Conservation (phyloP, 768 basidiomycete species). For the Dioszegia crocea region DNA sequence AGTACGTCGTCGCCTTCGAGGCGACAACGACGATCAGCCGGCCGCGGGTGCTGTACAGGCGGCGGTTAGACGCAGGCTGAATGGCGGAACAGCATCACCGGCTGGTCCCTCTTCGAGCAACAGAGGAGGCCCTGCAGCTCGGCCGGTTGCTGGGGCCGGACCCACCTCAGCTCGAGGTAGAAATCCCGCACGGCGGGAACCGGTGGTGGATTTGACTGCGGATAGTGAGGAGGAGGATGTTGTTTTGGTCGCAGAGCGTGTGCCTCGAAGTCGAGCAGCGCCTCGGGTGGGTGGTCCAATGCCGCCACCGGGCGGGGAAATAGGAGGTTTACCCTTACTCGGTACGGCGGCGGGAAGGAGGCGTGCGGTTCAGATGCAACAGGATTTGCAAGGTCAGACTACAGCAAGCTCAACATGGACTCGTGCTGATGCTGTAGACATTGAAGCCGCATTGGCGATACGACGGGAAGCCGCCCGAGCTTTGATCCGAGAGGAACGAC, state of each 20-base stretch:
- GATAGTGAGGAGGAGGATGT: slow-evolving; percentile 5
- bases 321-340: too few relatives aligned
- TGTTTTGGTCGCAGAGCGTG: not conserved
- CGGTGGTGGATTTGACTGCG: slow-evolving; percentile 2
- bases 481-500: not conserved
- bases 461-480: not conserved
- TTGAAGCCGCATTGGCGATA: not conserved
- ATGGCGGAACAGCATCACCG: too few relatives aligned
- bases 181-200: not conserved
- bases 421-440: not conserved
- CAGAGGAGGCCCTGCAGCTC: not conserved
- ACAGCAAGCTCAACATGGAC: not conserved
- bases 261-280: too few relatives aligned
- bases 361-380: not conserved
- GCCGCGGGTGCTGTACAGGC: too few relatives aligned
- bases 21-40: too few relatives aligned
- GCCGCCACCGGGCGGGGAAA: too few relatives aligned
- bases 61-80: too few relatives aligned
- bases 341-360: too few relatives aligned
- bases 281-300: too few relatives aligned
- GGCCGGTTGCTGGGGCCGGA: not conserved
- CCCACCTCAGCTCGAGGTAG: not conserved
- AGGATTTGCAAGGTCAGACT: not conserved
- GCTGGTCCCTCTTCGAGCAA: not conserved
- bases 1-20: too few relatives aligned